Conservation (phyloP, 164 flowering plant genomes). For the Liriodendron chinense region DNA sequence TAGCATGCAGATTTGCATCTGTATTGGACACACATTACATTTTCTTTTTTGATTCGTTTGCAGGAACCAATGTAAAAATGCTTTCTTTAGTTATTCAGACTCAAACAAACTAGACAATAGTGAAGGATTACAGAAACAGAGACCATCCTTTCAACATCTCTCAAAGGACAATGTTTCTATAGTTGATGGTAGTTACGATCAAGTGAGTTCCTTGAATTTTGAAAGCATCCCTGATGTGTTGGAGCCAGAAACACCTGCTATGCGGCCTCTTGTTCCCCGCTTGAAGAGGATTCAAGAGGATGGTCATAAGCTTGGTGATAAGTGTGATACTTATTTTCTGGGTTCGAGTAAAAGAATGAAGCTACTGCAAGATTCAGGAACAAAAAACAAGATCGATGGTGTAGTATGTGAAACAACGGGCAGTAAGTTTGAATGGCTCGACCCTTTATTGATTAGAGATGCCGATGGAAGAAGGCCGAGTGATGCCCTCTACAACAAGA, state of each 20-base stretch:
- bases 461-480: slow-evolving; percentile 71
- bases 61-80: slow-evolving; percentile 35
- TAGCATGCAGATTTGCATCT: neutral
- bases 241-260: slow-evolving; percentile 82
- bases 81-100: slow-evolving; percentile 14
- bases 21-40: neutral
- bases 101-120: slow-evolving; percentile 13
- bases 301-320: slow-evolving; percentile 18
- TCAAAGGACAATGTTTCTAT: slow-evolving; percentile 15
- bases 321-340: slow-evolving; percentile 17
- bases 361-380: slow-evolving; percentile 31
- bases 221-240: slow-evolving; percentile 37
- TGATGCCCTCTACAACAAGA: slow-evolving; percentile 71
- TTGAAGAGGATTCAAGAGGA: slow-evolving; percentile 70
- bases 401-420: slow-evolving; percentile 32
- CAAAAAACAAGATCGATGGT: slow-evolving; percentile 15
- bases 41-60: neutral
- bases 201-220: slow-evolving; percentile 6
- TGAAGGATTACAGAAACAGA: slow-evolving; percentile 17
- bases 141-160: slow-evolving; percentile 12
- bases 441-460: slow-evolving; percentile 69
- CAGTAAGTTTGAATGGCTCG: slow-evolving; percentile 90
- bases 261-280: slow-evolving; percentile 54
- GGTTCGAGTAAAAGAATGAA: slow-evolving; percentile 53
- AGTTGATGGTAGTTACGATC: slow-evolving; percentile 15